These are phyloP conservation scores for Entomortierella chlamydospora DNA, from an alignment of 192 early-diverging fungal species.

Conservation along the genomic window DNA sequence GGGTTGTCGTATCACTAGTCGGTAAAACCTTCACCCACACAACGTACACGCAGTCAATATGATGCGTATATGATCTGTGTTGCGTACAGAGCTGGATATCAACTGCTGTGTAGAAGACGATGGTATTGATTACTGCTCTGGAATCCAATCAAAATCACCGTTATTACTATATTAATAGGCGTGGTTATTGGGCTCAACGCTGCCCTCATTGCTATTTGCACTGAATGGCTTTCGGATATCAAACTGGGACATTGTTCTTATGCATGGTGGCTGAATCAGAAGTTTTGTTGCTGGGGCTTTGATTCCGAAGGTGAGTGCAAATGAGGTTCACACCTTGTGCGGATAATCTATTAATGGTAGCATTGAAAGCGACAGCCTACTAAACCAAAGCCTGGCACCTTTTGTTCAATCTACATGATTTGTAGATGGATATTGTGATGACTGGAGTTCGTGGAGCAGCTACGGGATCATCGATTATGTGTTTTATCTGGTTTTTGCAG, in stretches of 20 bases:
- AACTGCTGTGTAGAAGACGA: no score
- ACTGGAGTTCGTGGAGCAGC: constrained; percentile 77
- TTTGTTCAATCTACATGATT: background rate
- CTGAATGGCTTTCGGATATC: constrained; percentile 92
- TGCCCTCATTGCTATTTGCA: constrained; percentile 88
- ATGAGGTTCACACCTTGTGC: background rate
- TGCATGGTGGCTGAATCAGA: constrained; percentile 91
- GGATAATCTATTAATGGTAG: background rate
- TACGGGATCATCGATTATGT: constrained; percentile 79
- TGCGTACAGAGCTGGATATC: no score
- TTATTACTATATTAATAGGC: constrained; percentile 40
- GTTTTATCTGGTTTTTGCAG: constrained; percentile 78
- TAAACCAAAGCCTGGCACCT: background rate
- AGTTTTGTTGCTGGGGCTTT: constrained; percentile 93
- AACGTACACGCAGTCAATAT: no score
- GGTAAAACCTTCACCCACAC: constrained; percentile 60
- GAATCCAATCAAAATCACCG: no score
- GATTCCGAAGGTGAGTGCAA: constrained; percentile 70
- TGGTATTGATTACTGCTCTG: no score
- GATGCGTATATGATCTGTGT: no score
- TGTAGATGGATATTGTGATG: constrained; percentile 71
- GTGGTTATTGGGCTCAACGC: constrained; percentile 85
- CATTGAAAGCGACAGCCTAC: background rate
- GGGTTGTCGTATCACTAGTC: constrained; percentile 87
- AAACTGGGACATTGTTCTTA: constrained; percentile 85